Evolutionary conservation across 139 green algal genomes (phyloP).

Genomic region (Coelastrella sp.): DNA sequence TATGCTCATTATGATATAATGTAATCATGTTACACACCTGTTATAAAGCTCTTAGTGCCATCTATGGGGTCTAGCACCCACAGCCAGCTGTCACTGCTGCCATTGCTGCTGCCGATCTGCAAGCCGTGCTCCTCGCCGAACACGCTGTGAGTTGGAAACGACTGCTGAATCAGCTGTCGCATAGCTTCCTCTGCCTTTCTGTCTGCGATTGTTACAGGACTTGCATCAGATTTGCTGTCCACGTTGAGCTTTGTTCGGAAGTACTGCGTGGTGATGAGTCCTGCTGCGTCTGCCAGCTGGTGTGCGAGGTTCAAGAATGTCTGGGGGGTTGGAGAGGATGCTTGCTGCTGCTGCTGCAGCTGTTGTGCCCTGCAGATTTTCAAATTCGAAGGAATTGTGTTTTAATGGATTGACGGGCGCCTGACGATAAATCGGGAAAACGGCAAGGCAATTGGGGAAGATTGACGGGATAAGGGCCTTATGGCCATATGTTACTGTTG

Average conservation of each 20-base stretch:
- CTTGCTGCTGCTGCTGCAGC: not conserved
- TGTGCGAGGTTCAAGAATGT: slow-evolving; percentile 71
- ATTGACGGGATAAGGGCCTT: no score
- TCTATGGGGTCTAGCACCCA: slow-evolving; percentile 99
- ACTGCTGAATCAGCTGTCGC: slow-evolving; percentile 68
- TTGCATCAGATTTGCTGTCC: slow-evolving; percentile 85
- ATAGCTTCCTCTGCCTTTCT: slow-evolving; percentile 85
- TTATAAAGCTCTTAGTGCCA: slow-evolving; percentile 99
- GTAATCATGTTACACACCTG: slow-evolving; percentile 65
- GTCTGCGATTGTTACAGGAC: slow-evolving; percentile 88
- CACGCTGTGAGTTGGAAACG: slow-evolving; percentile 82
- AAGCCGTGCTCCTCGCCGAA: slow-evolving; percentile 94
- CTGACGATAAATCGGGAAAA: no score
- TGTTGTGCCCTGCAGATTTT: not conserved
- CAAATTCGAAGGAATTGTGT: no score
- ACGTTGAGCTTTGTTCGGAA: slow-evolving; percentile 74
- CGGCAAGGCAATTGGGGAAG: no score
- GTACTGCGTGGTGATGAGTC: slow-evolving; percentile 61
- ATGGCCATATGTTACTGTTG: no score
- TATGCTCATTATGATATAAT: not conserved
- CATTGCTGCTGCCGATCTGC: slow-evolving; percentile 45
- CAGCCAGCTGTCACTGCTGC: slow-evolving; percentile 69
- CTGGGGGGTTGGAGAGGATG: not conserved
- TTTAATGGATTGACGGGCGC: no score
- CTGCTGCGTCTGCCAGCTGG: slow-evolving; percentile 81